Evolutionary conservation across 306 rosid genomes (phyloP), one percentile per base, ranked within the genome.

Genomic region (Castanea sativa): DNA sequence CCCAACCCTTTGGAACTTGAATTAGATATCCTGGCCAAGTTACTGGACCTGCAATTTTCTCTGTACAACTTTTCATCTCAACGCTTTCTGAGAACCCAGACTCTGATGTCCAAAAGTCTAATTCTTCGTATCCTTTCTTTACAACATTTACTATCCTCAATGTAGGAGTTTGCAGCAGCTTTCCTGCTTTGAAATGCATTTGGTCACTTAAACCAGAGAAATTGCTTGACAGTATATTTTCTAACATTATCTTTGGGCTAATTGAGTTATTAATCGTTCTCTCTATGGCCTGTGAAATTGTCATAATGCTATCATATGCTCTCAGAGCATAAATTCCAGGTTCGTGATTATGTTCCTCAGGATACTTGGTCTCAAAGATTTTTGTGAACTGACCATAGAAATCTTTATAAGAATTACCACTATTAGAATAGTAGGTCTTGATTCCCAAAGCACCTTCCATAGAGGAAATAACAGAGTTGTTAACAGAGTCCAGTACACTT

Each of bases 361-460:
- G 84, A 85, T 79, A 5, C 78, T 56, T 74, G 57, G 74, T 38
- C 12, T 33, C 69, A 63, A 90, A 88, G 3, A 15, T 72, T 83
- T 43, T 69, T 55, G 82, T 32, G 73, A 92, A 92, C 73, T 10
- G 71, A 55, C 25, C 55, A 77, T 82, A 82, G n/a, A 89, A 89
- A 69, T 80, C 58, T 51, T 60, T 71, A 78, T 84, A 89, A 60
- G 91, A 78, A 53, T 7, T 65, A 69, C 77, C 81, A 27, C 20
- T 51, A 69, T 59, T 86, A 30, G 75, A 59, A 78, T 90, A 86
- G 82, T 83, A 53, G 10, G 75, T 89, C 86, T 83, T 90, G 87
- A 90, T 86, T 80, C 97, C 97, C 63, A 92, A 76, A 64, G 91
- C 82, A 69, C 95, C 97, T 80, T 81, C 79, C 93, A 88, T 89